phyloP scores from a whole-genome alignment of 2,329 filamentous ascomycete species.

The Sclerotinia subarctica region DNA sequence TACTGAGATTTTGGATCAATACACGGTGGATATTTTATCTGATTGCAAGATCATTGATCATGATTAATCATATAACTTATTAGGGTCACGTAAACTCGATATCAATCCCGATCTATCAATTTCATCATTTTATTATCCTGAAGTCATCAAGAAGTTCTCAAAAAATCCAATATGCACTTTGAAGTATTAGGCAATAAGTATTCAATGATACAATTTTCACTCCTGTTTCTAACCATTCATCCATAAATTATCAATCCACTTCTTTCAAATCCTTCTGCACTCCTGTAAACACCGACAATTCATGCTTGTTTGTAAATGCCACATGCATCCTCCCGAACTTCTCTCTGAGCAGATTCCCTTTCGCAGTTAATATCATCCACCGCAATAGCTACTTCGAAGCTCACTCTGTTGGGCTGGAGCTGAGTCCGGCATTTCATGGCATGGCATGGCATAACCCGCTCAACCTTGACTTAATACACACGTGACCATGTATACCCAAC shows the following conservation, averaged over 20 bases:
- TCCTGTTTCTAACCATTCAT: not conserved
- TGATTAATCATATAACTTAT: not conserved
- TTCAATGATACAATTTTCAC: not conserved
- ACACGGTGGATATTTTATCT: not conserved
- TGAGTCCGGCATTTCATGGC: constrained; percentile 1
- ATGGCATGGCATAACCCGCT: not conserved
- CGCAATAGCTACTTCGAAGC: not conserved
- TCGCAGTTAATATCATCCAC: not conserved
- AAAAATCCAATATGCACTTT: no score
- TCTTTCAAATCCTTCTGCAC: not conserved
- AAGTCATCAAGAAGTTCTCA: no score
- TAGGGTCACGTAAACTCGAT: not conserved
- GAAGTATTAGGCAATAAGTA: not conserved
- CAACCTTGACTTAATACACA: constrained; percentile 2
- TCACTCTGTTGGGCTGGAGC: not conserved
- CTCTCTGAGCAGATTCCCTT: not conserved
- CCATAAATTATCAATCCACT: not conserved
- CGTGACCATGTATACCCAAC: constrained; percentile 12
- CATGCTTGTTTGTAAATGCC: not conserved
- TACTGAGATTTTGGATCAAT: no score
- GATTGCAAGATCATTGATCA: not conserved
- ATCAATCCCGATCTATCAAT: no score
- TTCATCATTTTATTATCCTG: no score
- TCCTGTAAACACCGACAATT: not conserved
- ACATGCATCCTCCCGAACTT: constrained; percentile 12